Evolutionary conservation across 495 filamentous ascomycete species (phyloP).

Genomic region (Daldinia vernicosa): DNA sequence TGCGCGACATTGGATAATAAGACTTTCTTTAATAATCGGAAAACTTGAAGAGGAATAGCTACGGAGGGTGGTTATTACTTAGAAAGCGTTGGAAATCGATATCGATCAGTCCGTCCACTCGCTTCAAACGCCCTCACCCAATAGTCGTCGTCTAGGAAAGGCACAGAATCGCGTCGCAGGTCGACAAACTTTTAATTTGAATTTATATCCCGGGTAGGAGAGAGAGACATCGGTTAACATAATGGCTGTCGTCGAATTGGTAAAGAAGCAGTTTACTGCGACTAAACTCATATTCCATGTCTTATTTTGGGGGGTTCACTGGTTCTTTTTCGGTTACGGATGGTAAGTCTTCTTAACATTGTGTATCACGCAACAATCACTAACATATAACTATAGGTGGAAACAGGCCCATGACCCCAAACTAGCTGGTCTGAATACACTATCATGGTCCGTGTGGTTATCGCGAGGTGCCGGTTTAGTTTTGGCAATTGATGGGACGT

Average conservation of each 20-base stretch:
- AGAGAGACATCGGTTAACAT: constrained; percentile 42
- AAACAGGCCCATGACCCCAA: constrained; percentile 73
- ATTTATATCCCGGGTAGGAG: constrained; percentile 37
- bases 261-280: constrained; percentile 69
- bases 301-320: constrained; percentile 85
- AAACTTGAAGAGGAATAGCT: constrained; percentile 13
- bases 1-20: constrained; percentile 32
- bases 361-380: constrained; percentile 14
- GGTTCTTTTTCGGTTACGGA: constrained; percentile 82
- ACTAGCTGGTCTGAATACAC: constrained; percentile 79
- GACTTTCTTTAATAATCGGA: constrained; percentile 36
- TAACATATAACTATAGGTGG: constrained; percentile 65
- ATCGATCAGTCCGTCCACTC: constrained; percentile 35
- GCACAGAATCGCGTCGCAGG: constrained; percentile 57
- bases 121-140: constrained; percentile 30
- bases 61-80: constrained; percentile 29
- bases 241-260: constrained; percentile 53
- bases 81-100: constrained; percentile 18
- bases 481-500: constrained; percentile 80
- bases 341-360: constrained; percentile 68
- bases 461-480: constrained; percentile 90
- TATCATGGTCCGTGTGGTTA: constrained; percentile 92
- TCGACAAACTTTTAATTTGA: constrained; percentile 55
- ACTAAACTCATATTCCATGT: constrained; percentile 81
- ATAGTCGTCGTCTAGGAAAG: constrained; percentile 26